Evolutionary conservation across 176 grass and related monocot species (phyloP).

Genomic region (Luzula sylvatica): DNA sequence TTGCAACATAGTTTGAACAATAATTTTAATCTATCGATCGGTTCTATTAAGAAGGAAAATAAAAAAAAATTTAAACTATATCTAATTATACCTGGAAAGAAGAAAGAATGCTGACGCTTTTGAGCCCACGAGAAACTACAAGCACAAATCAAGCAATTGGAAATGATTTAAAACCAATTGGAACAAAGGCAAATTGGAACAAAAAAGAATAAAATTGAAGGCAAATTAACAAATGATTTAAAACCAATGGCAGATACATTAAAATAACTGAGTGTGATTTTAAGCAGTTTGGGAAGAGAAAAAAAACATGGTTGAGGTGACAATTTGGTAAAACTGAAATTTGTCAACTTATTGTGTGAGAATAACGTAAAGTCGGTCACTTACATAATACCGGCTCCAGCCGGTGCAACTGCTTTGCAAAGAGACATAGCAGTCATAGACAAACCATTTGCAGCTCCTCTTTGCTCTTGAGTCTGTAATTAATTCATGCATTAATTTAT

Average conservation of each 20-base stretch:
- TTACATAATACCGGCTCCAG: slow-evolving; percentile 52
- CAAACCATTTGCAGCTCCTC: slow-evolving; percentile 84
- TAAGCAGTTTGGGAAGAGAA: too few species aligned
- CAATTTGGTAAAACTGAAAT: too few species aligned
- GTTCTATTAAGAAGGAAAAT: not conserved
- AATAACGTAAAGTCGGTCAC: slow-evolving; percentile 12
- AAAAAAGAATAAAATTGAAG: not conserved
- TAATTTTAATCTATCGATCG: too few species aligned
- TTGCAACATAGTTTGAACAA: not conserved
- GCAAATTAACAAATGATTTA: not conserved
- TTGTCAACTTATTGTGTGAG: too few species aligned
- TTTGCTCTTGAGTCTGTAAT: slow-evolving; percentile 60
- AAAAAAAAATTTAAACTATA: not conserved
- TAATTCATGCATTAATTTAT: not conserved
- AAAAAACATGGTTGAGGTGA: too few species aligned
- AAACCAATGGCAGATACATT: too few species aligned
- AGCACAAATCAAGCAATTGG: not conserved
- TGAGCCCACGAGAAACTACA: slow-evolving; percentile 86
- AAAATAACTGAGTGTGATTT: too few species aligned
- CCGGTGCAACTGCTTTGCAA: slow-evolving; percentile 65
- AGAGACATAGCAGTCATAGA: slow-evolving; percentile 64
- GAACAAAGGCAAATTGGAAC: not conserved
- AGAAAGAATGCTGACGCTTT: slow-evolving; percentile 38
- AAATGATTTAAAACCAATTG: not conserved
- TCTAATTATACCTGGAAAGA: too few species aligned